These are phyloP conservation scores for Penicillium chermesinum DNA, from an alignment of 495 filamentous ascomycete species.

Conservation along the genomic window DNA sequence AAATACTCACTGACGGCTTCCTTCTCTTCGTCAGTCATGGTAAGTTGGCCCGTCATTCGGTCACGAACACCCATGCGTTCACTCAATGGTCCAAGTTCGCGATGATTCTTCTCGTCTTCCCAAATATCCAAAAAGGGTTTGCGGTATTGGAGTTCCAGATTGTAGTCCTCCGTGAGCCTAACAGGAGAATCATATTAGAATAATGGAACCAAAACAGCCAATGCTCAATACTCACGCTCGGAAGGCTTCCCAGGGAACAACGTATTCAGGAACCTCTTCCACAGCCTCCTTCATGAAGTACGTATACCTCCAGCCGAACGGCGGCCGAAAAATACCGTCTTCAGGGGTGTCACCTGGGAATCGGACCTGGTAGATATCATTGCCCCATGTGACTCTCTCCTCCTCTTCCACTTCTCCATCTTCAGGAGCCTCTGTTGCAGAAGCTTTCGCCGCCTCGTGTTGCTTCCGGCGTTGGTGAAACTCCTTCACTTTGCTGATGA, in stretches of 20 bases:
- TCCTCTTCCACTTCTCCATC: slow-evolving; percentile 51
- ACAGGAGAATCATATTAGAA: not conserved
- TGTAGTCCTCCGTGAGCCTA: slow-evolving; percentile 82
- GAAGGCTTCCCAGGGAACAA: slow-evolving; percentile 97
- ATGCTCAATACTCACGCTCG: slow-evolving; percentile 51
- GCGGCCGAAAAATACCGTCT: slow-evolving; percentile 80
- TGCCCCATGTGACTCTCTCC: slow-evolving; percentile 72
- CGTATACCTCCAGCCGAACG: slow-evolving; percentile 95
- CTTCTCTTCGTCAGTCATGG: slow-evolving; percentile 77
- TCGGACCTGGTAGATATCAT: slow-evolving; percentile 80
- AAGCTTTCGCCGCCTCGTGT: slow-evolving; percentile 28
- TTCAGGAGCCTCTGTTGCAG: slow-evolving; percentile 27
- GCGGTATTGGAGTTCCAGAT: slow-evolving; percentile 89
- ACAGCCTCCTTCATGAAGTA: slow-evolving; percentile 95
- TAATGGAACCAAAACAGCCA: not conserved
- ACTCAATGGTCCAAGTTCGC: slow-evolving; percentile 70
- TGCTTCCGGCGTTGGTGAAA: slow-evolving; percentile 59
- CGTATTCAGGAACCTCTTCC: slow-evolving; percentile 93
- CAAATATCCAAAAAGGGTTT: slow-evolving; percentile 85
- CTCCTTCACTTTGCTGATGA: slow-evolving; percentile 58
- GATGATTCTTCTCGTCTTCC: slow-evolving; percentile 80
- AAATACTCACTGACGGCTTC: slow-evolving; percentile 65
- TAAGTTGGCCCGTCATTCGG: slow-evolving; percentile 57
- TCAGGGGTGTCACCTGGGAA: slow-evolving; percentile 75
- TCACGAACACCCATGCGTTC: slow-evolving; percentile 91